Percentiles rank a stretch among this genome's conserved stretches.
Conservation (phyloP, 2,329 filamentous ascomycete genomes). For the Alternaria arbusti region DNA sequence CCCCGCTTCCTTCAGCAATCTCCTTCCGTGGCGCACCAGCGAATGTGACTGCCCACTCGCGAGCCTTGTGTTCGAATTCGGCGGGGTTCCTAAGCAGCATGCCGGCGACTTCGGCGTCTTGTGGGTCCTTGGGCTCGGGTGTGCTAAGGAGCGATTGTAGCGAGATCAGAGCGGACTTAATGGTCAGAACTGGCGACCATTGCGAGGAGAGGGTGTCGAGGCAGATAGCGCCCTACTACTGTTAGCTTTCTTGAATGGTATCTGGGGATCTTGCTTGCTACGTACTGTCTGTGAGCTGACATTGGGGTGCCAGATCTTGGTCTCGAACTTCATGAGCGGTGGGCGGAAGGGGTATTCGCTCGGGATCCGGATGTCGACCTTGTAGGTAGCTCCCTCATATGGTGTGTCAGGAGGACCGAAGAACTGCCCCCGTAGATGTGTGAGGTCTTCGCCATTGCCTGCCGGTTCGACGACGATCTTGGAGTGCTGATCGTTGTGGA, state of each 20-base stretch:
- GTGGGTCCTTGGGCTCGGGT: slow-evolving; percentile 94
- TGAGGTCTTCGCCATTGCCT: slow-evolving; percentile 71
- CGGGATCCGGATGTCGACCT: slow-evolving; percentile 86
- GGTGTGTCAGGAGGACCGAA: slow-evolving; percentile 89
- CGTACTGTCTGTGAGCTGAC: slow-evolving; percentile 90
- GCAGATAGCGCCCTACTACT: slow-evolving; percentile 86
- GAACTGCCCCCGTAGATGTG: slow-evolving; percentile 83
- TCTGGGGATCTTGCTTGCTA: slow-evolving; percentile 17
- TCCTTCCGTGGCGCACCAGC: slow-evolving; percentile 74
- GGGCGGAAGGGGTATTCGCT: slow-evolving; percentile 92
- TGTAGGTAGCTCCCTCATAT: slow-evolving; percentile 84
- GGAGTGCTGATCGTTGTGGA: slow-evolving; percentile 75
- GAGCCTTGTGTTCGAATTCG: slow-evolving; percentile 79
- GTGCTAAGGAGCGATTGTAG: slow-evolving; percentile 91
- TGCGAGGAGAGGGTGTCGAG: slow-evolving; percentile 87
- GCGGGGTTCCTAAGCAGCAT: slow-evolving; percentile 84
- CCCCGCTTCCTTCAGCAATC: slow-evolving; percentile 60
- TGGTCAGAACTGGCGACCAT: slow-evolving; percentile 96
- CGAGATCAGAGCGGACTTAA: slow-evolving; percentile 93
- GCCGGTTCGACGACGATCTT: slow-evolving; percentile 74
- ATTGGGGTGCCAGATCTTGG: slow-evolving; percentile 97
- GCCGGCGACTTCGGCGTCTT: slow-evolving; percentile 91
- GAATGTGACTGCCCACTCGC: slow-evolving; percentile 87
- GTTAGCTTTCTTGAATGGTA: slow-evolving; percentile 24
- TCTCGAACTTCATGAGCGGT: slow-evolving; percentile 88